Base-by-base conservation (phyloP, 768 basidiomycete species). In the Boletales sp. region DNA sequence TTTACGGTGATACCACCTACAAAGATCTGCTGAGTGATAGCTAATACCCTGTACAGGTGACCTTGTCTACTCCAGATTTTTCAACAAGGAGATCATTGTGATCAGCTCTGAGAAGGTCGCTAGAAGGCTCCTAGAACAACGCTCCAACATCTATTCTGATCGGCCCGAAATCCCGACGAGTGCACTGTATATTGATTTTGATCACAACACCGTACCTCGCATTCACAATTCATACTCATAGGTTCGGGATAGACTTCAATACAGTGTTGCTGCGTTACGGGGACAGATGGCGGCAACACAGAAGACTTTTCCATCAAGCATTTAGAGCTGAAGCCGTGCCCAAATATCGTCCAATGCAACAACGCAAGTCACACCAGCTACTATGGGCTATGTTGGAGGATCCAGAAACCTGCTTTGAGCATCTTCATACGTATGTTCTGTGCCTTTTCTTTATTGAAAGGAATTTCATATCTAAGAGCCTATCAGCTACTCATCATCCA, bases 301-400 rank as follows among this genome's bases (percentile, higher is more conserved):
- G 72, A 49, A 60, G 66, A 33, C 50, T 72, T 5, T 66, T 67
- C 33, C 72, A 74, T 37, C 68, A 74, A 36, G 58, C 61, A 21
- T 72, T 74, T 57, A 57, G 58, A 31, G 58, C 57, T 9, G 59
- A 65, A 28, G 58, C 58, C 2, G 41, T 57, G 8, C 28, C 51
- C 14, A 48, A 49, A 8, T 74, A 67, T 46, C 59, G 55, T 38
- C 63, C 65, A 3, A 60, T 71, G 34, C 74, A 74, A 48, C 57
- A 56, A 14, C 55, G 57, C 41, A 68, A 70, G 53, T 55, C 57
- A 8, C 59, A 62, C 34, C 57, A 59, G 2, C 48, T 73, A 21
- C 47, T 75, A 7, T 50, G 53, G 5, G 54, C 58, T 21, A 54
- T 74, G 21, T 57, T 68, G 13, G 39, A 58, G 5, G 50, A 50